Percentiles rank a stretch among this genome's conserved stretches.
These are phyloP conservation scores for Rachicladosporium sp. DNA, from an alignment of 2,329 filamentous ascomycete species.

Conservation along the genomic window DNA sequence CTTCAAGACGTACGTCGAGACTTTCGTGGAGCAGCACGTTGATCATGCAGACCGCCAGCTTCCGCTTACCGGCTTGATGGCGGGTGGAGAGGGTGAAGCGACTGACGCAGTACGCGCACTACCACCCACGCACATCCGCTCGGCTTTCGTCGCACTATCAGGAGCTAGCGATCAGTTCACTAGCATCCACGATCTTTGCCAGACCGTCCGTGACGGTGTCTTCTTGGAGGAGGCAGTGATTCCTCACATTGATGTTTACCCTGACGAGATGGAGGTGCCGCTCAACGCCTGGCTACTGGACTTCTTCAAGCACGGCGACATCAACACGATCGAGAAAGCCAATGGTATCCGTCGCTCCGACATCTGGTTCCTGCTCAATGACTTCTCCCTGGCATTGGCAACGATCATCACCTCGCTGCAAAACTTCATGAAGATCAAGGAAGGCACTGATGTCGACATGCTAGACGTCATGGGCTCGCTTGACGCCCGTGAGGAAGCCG, in stretches of 20 bases:
- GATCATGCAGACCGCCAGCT: slow-evolving; percentile 40
- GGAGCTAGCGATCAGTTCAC: slow-evolving; percentile 52
- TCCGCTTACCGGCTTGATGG: slow-evolving; percentile 45
- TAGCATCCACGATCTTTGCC: slow-evolving; percentile 55
- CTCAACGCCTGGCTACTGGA: slow-evolving; percentile 61
- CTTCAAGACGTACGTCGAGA: slow-evolving; percentile 57
- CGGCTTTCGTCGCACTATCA: slow-evolving; percentile 60
- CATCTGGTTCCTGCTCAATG: slow-evolving; percentile 60
- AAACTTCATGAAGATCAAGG: slow-evolving; percentile 42
- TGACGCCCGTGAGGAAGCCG: slow-evolving; percentile 37
- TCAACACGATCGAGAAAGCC: slow-evolving; percentile 45
- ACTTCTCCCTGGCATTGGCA: slow-evolving; percentile 52
- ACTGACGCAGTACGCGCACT: slow-evolving; percentile 19
- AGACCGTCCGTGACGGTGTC: slow-evolving; percentile 51
- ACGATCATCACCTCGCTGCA: slow-evolving; percentile 58
- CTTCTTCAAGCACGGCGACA: slow-evolving; percentile 63
- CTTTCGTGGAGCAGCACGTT: slow-evolving; percentile 55
- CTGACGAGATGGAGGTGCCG: slow-evolving; percentile 40
- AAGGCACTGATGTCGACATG: slow-evolving; percentile 36
- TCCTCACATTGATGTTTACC: slow-evolving; percentile 52
- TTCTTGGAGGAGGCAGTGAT: slow-evolving; percentile 65
- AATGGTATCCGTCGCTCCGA: slow-evolving; percentile 57
- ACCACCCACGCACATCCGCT: slow-evolving; percentile 41
- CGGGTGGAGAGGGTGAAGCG: slow-evolving; percentile 25
- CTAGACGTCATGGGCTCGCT: slow-evolving; percentile 40